phyloP scores from a whole-genome alignment of 306 rosid species.

The Vachellia collinsii region DNA sequence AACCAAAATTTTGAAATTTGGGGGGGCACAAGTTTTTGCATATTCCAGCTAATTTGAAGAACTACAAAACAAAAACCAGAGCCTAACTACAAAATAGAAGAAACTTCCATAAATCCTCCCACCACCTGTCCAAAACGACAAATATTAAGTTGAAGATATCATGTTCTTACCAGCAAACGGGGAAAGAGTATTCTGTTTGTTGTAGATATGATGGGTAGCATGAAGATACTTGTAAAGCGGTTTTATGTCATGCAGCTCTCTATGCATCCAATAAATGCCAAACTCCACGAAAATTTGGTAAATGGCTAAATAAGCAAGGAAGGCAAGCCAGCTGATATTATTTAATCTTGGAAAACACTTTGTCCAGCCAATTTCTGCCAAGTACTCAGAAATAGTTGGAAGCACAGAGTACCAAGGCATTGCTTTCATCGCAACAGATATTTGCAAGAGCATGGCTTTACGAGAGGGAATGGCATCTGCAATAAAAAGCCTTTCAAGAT shows the following conservation, averaged over 20 bases:
- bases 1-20: neutral
- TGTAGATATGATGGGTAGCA: conserved; percentile 88
- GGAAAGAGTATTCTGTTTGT: conserved; percentile 92
- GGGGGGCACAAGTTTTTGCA: neutral
- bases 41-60: neutral
- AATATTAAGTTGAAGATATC: conserved; percentile 21
- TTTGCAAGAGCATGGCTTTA: conserved; percentile 82
- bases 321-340: conserved; percentile 61
- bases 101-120: neutral
- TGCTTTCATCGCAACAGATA: conserved; percentile 78
- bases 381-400: conserved; percentile 80
- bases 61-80: neutral
- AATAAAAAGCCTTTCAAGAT: conserved; percentile 31
- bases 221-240: conserved; percentile 92
- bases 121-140: neutral
- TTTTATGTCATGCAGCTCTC: conserved; percentile 90
- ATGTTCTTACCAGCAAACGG: conserved; percentile 89
- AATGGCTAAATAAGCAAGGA: conserved; percentile 52
- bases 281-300: conserved; percentile 78
- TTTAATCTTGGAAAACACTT: conserved; percentile 70
- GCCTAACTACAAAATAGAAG: neutral
- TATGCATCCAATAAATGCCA: conserved; percentile 89
- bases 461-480: conserved; percentile 86
- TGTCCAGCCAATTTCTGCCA: conserved; percentile 83
- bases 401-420: conserved; percentile 82